A percentile compares a stretch with the other conserved stretches of the same genome.
Evolutionary conservation across 352 stramenopile species (phyloP).

Genomic region (Pelagophyceae sp.): DNA sequence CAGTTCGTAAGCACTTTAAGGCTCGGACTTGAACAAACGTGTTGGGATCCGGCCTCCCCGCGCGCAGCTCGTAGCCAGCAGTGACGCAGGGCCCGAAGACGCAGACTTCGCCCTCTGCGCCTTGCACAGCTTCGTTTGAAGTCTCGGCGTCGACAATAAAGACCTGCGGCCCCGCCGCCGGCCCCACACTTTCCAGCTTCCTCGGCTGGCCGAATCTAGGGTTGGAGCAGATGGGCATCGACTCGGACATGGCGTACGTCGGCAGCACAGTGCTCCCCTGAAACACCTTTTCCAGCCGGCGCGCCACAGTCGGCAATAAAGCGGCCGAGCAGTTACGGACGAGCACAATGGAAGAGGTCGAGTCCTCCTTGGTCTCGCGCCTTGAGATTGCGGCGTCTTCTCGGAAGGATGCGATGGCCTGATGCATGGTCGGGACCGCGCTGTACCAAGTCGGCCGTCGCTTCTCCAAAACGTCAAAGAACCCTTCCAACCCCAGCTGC

Average conservation of each 20-base stretch:
- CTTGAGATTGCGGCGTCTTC: too few relatives aligned
- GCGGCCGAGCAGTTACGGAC: conserved; percentile 7
- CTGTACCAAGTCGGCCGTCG: neutral
- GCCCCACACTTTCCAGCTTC: neutral
- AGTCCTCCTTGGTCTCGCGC: neutral
- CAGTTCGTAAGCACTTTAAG: neutral
- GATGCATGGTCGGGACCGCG: conserved; percentile 17
- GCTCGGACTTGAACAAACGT: too few relatives aligned
- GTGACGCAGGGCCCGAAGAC: neutral
- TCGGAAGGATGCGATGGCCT: neutral
- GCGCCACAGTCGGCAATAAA: neutral
- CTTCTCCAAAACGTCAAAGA: neutral
- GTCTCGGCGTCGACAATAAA: neutral
- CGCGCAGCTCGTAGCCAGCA: neutral
- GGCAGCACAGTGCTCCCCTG: neutral
- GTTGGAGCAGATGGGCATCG: neutral
- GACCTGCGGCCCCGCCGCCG: neutral
- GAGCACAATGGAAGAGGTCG: neutral
- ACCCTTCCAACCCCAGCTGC: neutral
- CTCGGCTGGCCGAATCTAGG: neutral
- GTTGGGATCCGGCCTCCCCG: neutral
- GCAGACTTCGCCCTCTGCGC: conserved; percentile 6
- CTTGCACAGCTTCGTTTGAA: neutral
- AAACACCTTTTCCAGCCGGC: neutral
- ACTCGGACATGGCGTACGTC: conserved; percentile 24